Base-by-base conservation (phyloP, 2,329 filamentous ascomycete species). In the Bipolaris bicolor region DNA sequence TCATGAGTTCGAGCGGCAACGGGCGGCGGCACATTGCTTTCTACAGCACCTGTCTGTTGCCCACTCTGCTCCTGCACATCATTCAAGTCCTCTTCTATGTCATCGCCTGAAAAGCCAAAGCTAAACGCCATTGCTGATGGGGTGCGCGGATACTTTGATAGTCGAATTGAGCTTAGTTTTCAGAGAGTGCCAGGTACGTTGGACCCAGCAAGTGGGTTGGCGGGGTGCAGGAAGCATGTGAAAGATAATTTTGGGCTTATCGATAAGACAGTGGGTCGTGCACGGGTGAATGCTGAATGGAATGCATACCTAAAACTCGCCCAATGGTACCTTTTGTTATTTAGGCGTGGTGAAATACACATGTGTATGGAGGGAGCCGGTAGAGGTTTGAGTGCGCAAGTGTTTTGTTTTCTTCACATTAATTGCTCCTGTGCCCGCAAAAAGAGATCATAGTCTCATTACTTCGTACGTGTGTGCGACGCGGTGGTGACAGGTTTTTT, bases 91-190 rank as follows among this genome's bases (percentile, higher is more conserved):
- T 78, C 74, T 49, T 84, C 83, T 71, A 85, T 85, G 64, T 86
- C 84, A 57, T 87, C 84, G 18, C 82, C 83, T 0, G 81, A 79
- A 65, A 87, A 87, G 16, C 83, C 83, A 60, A 87, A 87, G 55
- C 81, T 82, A 69, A 87, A 86, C 7, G 72, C 54, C 71, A 73
- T 73, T 26, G 57, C 64, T 47, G 13, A 10, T 16, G n/a, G 49
- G 20, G 20, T 34, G 31, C 7, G 26, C 39, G 26, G 34, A 22
- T 24, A 9, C 20, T 24, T 24, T 24, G 15, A 46, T 47, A 36
- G 13, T 49, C 46, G 34, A 49, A 49, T 39, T 7, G 34, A 34
- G 46, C 20, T 16, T 49, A 49, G 46, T 49, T 13, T 18, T 20
- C 6, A n/a, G 26, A 11, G 15, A 11, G 26, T 33, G 43, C 26